phyloP scores from a whole-genome alignment of 352 stramenopile species.

The Phytophthora cryptogea region DNA sequence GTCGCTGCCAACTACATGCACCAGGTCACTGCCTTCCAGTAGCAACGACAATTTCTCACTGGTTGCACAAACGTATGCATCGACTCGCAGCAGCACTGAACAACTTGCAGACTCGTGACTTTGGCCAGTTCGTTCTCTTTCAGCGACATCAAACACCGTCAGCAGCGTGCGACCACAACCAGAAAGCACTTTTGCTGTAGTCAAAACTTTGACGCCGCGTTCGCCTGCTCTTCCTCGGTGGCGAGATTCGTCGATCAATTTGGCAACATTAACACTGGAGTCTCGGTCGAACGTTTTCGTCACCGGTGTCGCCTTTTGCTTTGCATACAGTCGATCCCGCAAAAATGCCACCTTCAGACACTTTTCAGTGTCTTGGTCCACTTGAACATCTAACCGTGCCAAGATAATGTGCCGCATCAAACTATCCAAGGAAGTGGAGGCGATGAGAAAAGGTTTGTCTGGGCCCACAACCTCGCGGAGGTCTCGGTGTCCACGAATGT shows the following conservation, averaged over 20 bases:
- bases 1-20: conserved; percentile 47
- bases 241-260: conserved; percentile 57
- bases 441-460: conserved; percentile 49
- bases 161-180: conserved; percentile 52
- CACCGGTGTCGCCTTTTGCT: conserved; percentile 70
- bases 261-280: conserved; percentile 40
- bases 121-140: background rate
- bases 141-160: conserved; percentile 57
- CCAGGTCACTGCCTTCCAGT: conserved; percentile 45
- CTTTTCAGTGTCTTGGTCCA: conserved; percentile 3
- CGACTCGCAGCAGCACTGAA: conserved; percentile 43
- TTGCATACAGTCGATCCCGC: conserved; percentile 62
- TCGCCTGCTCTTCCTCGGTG: conserved; percentile 28
- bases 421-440: conserved; percentile 37
- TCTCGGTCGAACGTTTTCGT: conserved; percentile 40
- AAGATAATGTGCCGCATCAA: conserved; percentile 67
- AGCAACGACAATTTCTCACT: conserved; percentile 54
- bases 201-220: conserved; percentile 69
- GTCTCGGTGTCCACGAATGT: conserved; percentile 45
- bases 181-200: conserved; percentile 40
- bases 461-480: conserved; percentile 72
- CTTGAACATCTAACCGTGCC: conserved; percentile 36
- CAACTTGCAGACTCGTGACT: background rate
- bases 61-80: conserved; percentile 65
- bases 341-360: conserved; percentile 48